phyloP scores from a whole-genome alignment of 306 rosid genomes.

The Prunus dulcis region DNA sequence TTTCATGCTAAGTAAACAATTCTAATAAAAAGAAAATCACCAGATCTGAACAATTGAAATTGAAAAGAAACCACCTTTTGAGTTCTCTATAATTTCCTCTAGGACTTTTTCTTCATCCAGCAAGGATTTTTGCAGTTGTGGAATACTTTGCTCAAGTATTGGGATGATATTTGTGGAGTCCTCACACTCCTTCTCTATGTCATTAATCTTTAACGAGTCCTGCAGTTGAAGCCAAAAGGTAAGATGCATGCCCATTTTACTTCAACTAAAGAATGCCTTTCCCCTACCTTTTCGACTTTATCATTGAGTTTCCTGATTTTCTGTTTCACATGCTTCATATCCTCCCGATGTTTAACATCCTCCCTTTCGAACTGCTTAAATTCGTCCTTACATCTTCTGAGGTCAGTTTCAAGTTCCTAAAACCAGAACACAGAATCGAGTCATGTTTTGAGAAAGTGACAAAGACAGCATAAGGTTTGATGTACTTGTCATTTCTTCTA shows the following conservation, averaged over 20 bases:
- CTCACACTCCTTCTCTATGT: slow-evolving; percentile 65
- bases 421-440: slow-evolving; percentile 14
- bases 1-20: neutral
- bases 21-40: neutral
- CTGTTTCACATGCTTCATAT: slow-evolving; percentile 74
- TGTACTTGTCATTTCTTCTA: neutral
- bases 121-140: slow-evolving; percentile 69
- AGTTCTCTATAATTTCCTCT: slow-evolving; percentile 73
- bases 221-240: slow-evolving; percentile 32
- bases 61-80: slow-evolving; percentile 55
- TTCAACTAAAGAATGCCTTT: slow-evolving; percentile 9
- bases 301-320: slow-evolving; percentile 86
- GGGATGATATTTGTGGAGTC: slow-evolving; percentile 74
- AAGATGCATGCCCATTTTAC: slow-evolving; percentile 10
- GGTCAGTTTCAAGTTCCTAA: slow-evolving; percentile 78
- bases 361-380: slow-evolving; percentile 94
- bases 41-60: neutral
- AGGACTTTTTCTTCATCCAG: slow-evolving; percentile 71
- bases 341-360: slow-evolving; percentile 89
- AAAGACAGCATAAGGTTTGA: neutral
- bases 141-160: slow-evolving; percentile 66
- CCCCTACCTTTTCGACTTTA: slow-evolving; percentile 73
- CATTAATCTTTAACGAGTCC: slow-evolving; percentile 71
- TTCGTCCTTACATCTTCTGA: slow-evolving; percentile 80
- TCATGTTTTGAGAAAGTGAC: slow-evolving; percentile 3